Percentiles rank a stretch among this genome's conserved stretches.
phyloP scores from a whole-genome alignment of 2,329 filamentous ascomycete genomes.

The Stagonosporopsis vannaccii region DNA sequence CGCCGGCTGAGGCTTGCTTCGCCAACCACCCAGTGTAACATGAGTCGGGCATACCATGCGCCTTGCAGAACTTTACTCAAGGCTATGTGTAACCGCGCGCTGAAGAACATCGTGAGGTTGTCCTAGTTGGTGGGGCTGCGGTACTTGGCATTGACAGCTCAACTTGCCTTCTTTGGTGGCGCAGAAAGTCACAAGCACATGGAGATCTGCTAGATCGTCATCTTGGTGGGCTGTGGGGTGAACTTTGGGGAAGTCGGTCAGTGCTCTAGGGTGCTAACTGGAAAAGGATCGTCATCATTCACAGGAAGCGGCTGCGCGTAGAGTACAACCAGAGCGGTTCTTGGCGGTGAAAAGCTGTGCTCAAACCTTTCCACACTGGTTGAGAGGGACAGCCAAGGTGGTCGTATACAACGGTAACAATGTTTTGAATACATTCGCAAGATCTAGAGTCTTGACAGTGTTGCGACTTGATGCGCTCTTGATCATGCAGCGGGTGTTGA shows the following conservation, averaged over 20 bases:
- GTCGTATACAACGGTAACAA: neutral
- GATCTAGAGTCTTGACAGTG: neutral
- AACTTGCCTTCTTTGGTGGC: neutral
- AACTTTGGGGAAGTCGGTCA: slow-evolving; percentile 2
- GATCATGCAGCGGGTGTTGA: neutral
- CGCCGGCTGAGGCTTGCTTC: slow-evolving; percentile 17
- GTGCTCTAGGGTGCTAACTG: neutral
- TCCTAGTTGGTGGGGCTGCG: neutral
- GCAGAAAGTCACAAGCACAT: slow-evolving; percentile 16
- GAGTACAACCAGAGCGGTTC: neutral
- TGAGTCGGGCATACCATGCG: neutral
- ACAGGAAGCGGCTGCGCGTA: neutral
- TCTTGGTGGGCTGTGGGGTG: slow-evolving; percentile 10
- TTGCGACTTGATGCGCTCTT: neutral
- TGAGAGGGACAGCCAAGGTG: neutral
- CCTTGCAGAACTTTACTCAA: slow-evolving; percentile 11
- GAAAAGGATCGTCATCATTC: neutral
- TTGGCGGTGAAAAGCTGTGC: neutral
- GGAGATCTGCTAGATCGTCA: slow-evolving; percentile 9
- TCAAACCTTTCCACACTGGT: neutral
- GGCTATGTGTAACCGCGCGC: slow-evolving; percentile 7
- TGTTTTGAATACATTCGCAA: neutral
- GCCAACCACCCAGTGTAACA: slow-evolving; percentile 4
- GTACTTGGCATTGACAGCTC: slow-evolving; percentile 4
- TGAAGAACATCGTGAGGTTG: slow-evolving; percentile 1